phyloP scores from a whole-genome alignment of 805 yeast genomes.

The Barnettozyma pratensis region DNA sequence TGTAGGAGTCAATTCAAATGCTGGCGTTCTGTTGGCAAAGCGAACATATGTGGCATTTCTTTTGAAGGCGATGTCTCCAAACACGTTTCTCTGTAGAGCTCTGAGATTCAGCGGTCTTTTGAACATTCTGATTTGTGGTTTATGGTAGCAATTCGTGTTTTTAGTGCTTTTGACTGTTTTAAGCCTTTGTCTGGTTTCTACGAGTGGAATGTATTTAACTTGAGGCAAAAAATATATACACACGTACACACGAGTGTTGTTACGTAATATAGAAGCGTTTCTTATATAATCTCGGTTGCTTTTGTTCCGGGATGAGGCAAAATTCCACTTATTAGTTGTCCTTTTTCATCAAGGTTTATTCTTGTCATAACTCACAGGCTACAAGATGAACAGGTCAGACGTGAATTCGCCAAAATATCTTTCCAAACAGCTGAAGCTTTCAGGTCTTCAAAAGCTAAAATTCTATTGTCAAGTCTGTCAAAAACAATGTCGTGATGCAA shows the following conservation, averaged over 20 bases:
- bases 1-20: constrained; percentile 7
- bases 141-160: background rate
- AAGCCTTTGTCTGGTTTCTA: too few relatives aligned
- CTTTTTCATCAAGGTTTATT: background rate
- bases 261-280: too few relatives aligned
- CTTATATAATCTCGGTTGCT: too few relatives aligned
- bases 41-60: constrained; percentile 5
- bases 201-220: too few relatives aligned
- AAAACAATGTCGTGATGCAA: constrained; percentile 93
- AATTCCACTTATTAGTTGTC: too few relatives aligned
- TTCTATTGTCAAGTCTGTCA: constrained; percentile 90
- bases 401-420: constrained; percentile 24
- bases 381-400: constrained; percentile 29
- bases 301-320: too few relatives aligned
- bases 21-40: constrained; percentile 3
- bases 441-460: constrained; percentile 79
- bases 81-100: background rate
- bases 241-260: too few relatives aligned
- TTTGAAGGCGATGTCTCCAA: background rate
- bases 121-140: background rate
- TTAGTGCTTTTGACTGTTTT: too few relatives aligned
- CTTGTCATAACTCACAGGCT: constrained; percentile 57
- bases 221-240: too few relatives aligned
- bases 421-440: constrained; percentile 71
- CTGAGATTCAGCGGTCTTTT: background rate